A percentile compares a stretch with the other conserved stretches of the same genome.
phyloP scores from a whole-genome alignment of 139 green algal genomes.

The Chlorella sp. region DNA sequence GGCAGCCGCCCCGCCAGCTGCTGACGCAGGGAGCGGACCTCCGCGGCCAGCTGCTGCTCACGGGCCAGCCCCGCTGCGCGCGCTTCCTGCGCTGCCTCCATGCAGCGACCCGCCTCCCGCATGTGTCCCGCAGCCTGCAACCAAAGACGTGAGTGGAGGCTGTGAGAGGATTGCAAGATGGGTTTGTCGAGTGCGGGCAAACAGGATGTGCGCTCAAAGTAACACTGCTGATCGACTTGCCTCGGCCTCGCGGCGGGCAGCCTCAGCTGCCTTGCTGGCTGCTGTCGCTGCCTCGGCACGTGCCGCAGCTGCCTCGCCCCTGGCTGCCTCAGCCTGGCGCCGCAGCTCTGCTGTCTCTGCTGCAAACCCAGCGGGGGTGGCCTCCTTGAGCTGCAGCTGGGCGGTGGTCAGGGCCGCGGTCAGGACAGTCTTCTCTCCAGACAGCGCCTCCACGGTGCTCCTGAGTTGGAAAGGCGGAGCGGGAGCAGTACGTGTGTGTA shows the following conservation, averaged over 20 bases:
- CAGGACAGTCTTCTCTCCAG: neutral
- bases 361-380: slow-evolving; percentile 18
- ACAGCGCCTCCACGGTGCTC: neutral
- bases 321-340: neutral
- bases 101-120: slow-evolving; percentile 11
- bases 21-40: slow-evolving; percentile 12
- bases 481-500: neutral
- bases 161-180: too few relatives aligned
- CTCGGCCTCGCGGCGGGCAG: slow-evolving; percentile 7
- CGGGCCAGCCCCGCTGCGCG: slow-evolving; percentile 1
- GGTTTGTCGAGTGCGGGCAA: too few relatives aligned
- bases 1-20: slow-evolving; percentile 13
- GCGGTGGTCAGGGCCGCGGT: slow-evolving; percentile 26
- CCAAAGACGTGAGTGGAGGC: too few relatives aligned
- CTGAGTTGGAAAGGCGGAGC: neutral
- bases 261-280: neutral
- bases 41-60: slow-evolving; percentile 8
- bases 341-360: slow-evolving; percentile 4
- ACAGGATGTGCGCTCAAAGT: too few relatives aligned
- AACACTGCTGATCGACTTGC: neutral
- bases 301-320: neutral
- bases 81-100: slow-evolving; percentile 15
- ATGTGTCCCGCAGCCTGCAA: slow-evolving; percentile 27
- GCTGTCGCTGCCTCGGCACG: neutral
- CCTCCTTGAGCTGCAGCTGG: slow-evolving; percentile 29